Base-by-base conservation (phyloP, 352 stramenopile genomes). In the Phytophthora colocasiae region DNA sequence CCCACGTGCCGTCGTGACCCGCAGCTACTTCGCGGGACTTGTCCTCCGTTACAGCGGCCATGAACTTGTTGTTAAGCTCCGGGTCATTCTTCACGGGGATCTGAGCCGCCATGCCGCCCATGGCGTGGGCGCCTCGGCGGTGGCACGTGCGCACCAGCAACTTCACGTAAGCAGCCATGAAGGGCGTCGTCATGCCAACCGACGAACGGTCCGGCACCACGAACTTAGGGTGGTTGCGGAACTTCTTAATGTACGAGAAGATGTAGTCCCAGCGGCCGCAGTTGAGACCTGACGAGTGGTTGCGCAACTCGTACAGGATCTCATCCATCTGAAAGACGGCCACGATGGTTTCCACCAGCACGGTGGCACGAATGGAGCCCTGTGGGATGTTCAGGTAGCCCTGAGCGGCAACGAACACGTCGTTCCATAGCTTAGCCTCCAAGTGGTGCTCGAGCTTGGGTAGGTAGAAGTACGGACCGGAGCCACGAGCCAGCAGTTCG, bases 291-390 rank as follows among this genome's bases (percentile, higher is more conserved):
- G 95, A 85, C 40, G 91, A 98, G 83, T 99, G 96, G 58, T 98
- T 85, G 34, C 92, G 89, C 47, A 99, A 80, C 74, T 98, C 96
- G 72, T 98, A 99, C 44, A 98, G 78, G 54, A 95, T 94, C 60
- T 99, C 97, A 58, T 99, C 96, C 94, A 99, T 99, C 76, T 99
- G 91, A 80, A 98, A 99, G 9, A 97, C 95, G 7, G 96, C 96
- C 38, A 97, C 87, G 66, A 99, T 98, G 10, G 96, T 99, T 73
- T 99, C 97, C 48, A 99, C 87, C n/a, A 99, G 79, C 44, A 98
- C 92, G 4, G 96, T 99, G 2, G 92, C 93, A 43, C 92, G 87
- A 56, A 98, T 94, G 4, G 93, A 98, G 19, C 95, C 93, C 5
- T 88, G 66, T n/a, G 92, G 92, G 12, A 99, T 83, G 41, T 84